A percentile compares a stretch with the other conserved stretches of the same genome.
phyloP scores from a whole-genome alignment of 352 stramenopile species.

The Globisporangium recalcitrans region DNA sequence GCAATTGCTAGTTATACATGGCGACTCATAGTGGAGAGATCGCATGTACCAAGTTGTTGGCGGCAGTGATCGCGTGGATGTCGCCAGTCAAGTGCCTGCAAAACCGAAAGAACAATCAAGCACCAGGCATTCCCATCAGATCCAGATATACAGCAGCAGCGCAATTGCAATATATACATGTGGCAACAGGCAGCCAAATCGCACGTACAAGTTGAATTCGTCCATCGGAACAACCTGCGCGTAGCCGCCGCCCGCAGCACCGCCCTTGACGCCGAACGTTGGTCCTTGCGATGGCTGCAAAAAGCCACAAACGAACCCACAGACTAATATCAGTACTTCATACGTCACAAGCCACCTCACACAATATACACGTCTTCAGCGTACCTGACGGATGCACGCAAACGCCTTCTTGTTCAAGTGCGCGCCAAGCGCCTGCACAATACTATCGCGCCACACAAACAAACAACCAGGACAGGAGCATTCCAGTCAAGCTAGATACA shows the following conservation, averaged over 20 bases:
- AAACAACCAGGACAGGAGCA: slow-evolving; percentile 59
- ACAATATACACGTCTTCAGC: slow-evolving; percentile 28
- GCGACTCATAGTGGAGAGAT: too few species aligned
- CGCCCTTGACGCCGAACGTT: slow-evolving; percentile 98
- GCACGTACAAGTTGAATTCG: slow-evolving; percentile 96
- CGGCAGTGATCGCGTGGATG: slow-evolving; percentile 97
- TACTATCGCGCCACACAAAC: slow-evolving; percentile 49
- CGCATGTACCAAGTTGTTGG: slow-evolving; percentile 92
- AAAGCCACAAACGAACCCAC: slow-evolving; percentile 18
- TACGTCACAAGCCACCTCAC: neutral
- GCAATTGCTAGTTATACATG: too few species aligned
- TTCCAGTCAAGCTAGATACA: slow-evolving; percentile 12
- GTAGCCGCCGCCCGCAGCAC: slow-evolving; percentile 85
- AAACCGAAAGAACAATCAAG: too few species aligned
- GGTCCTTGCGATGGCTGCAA: slow-evolving; percentile 93
- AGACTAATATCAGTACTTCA: slow-evolving; percentile 10
- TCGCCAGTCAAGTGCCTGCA: slow-evolving; percentile 95
- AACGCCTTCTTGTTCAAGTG: slow-evolving; percentile 93
- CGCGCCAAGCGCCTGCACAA: slow-evolving; percentile 93
- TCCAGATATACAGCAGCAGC: slow-evolving; percentile 60
- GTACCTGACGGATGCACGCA: slow-evolving; percentile 95
- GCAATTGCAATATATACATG: slow-evolving; percentile 42
- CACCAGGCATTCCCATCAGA: too few species aligned
- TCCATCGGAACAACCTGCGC: slow-evolving; percentile 95
- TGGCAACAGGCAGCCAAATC: neutral